phyloP scores from a whole-genome alignment of 176 grass and related monocot species.

The Triticum urartu region DNA sequence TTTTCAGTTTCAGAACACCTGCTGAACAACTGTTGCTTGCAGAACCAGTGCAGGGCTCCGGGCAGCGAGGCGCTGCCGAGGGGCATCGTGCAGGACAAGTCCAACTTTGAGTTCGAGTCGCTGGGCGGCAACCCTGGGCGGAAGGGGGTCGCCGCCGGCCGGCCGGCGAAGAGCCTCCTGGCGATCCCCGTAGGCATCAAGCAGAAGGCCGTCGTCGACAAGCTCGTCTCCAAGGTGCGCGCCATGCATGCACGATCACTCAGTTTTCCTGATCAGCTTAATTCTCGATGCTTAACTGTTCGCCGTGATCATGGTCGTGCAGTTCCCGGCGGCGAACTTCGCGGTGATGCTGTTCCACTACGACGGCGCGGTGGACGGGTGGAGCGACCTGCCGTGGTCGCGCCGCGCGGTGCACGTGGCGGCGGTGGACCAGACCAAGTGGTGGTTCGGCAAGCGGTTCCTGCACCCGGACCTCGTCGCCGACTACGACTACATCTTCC shows the following conservation, averaged over 20 bases:
- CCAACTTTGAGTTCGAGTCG: constrained; percentile 72
- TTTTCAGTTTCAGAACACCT: constrained; percentile 11
- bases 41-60: constrained; percentile 50
- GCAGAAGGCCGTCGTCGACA: constrained; percentile 72
- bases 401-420: constrained; percentile 56
- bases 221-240: constrained; percentile 78
- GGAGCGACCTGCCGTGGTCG: constrained; percentile 63
- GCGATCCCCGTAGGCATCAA: constrained; percentile 84
- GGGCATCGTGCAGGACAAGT: constrained; percentile 68
- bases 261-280: no score
- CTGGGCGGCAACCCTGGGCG: constrained; percentile 48
- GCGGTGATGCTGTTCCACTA: constrained; percentile 87
- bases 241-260: background rate
- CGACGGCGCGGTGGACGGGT: constrained; percentile 66
- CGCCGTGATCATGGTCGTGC: background rate
- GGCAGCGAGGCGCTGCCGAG: constrained; percentile 78
- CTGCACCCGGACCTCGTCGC: constrained; percentile 75
- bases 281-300: background rate
- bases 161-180: constrained; percentile 60
- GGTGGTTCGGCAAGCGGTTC: constrained; percentile 95
- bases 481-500: constrained; percentile 78
- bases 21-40: constrained; percentile 23
- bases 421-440: constrained; percentile 76
- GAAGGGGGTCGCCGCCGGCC: background rate
- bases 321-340: constrained; percentile 62